phyloP scores from a whole-genome alignment of 106 monocot genomes.

The Allium fistulosum region DNA sequence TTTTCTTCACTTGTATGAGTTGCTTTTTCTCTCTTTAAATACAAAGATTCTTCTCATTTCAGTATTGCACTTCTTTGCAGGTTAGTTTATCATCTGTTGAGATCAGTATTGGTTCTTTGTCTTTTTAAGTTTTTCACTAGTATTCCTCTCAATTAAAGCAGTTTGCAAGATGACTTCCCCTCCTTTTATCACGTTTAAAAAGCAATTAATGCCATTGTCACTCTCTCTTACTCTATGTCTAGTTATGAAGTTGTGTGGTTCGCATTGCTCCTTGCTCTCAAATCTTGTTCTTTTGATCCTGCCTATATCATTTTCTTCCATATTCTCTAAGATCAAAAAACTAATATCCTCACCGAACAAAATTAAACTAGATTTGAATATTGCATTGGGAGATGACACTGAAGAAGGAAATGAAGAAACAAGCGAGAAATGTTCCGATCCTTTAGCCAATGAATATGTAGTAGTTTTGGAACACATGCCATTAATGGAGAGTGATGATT shows the following conservation, averaged over 20 bases:
- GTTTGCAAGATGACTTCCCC: not conserved
- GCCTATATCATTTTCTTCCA: constrained; percentile 19
- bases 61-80: constrained; percentile 2
- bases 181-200: constrained; percentile 14
- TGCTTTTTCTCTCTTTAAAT: not conserved
- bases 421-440: no score
- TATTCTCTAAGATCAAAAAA: constrained; percentile 23
- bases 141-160: not conserved
- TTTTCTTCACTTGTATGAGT: not conserved
- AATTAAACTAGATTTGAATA: not conserved
- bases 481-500: not conserved
- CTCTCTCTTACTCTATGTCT: constrained; percentile 18
- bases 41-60: not conserved
- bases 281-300: constrained; percentile 26
- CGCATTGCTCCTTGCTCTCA: constrained; percentile 9
- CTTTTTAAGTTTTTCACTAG: not conserved
- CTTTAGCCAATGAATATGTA: no score
- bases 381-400: not conserved
- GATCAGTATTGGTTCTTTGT: not conserved
- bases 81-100: not conserved
- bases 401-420: not conserved
- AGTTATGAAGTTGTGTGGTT: constrained; percentile 5
- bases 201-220: constrained; percentile 12
- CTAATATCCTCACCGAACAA: not conserved
- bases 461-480: not conserved